Conservation (phyloP, 1,284 basidiomycete genomes). For the Puccinia polysora region DNA sequence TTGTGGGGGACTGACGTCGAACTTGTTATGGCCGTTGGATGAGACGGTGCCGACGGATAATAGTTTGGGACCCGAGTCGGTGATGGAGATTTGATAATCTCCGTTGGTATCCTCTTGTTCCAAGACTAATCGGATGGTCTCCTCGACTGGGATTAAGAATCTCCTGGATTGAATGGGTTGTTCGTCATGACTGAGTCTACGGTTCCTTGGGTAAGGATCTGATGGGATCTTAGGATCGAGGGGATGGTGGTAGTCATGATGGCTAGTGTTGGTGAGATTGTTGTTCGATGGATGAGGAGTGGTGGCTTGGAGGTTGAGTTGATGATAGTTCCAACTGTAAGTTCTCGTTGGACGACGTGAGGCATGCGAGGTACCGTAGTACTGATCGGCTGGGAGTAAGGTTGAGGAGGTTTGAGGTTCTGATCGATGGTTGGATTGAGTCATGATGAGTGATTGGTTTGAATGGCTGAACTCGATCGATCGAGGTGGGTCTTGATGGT, state of each 20-base stretch:
- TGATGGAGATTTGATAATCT: slow-evolving; percentile 87
- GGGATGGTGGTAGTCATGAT: slow-evolving; percentile 49
- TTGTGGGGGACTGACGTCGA: slow-evolving; percentile 66
- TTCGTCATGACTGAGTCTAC: slow-evolving; percentile 55
- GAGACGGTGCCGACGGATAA: slow-evolving; percentile 92
- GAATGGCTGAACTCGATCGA: no score
- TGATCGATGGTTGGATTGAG: background rate
- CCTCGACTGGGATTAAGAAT: slow-evolving; percentile 97
- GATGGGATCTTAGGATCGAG: slow-evolving; percentile 44
- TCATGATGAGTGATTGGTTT: no score
- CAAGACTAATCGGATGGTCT: slow-evolving; percentile 90
- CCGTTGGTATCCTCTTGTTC: slow-evolving; percentile 98
- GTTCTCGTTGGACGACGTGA: slow-evolving; percentile 9
- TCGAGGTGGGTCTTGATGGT: no score
- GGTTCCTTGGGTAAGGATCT: slow-evolving; percentile 42
- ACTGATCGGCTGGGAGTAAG: slow-evolving; percentile 11
- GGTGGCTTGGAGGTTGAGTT: background rate
- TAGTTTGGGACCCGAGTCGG: slow-evolving; percentile 93
- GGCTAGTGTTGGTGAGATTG: slow-evolving; percentile 46
- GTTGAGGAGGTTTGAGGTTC: no score
- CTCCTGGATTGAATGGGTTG: slow-evolving; percentile 60
- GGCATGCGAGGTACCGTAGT: slow-evolving; percentile 23
- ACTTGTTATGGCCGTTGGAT: slow-evolving; percentile 94
- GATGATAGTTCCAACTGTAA: slow-evolving; percentile 1
- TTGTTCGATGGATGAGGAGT: background rate